Conservation (phyloP, 2,329 filamentous ascomycete genomes). For the Chaetomiaceae sp. region DNA sequence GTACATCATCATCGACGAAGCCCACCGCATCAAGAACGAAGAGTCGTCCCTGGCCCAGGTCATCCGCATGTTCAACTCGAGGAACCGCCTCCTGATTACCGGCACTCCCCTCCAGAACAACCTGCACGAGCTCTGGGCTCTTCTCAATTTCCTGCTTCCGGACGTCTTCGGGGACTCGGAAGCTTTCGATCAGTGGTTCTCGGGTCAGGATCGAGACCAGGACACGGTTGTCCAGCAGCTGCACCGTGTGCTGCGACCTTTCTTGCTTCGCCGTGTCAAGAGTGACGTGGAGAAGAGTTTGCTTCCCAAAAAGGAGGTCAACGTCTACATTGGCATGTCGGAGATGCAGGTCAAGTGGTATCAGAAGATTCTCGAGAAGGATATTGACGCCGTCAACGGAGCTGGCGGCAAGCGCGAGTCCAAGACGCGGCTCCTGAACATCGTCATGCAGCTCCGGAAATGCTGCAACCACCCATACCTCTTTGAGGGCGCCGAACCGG, state of each 20-base stretch:
- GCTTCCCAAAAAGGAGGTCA: conserved; percentile 94
- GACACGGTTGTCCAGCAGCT: conserved; percentile 95
- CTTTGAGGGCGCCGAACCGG: conserved; percentile 94
- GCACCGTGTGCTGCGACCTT: conserved; percentile 86
- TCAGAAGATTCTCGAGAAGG: conserved; percentile 96
- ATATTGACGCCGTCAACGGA: conserved; percentile 97
- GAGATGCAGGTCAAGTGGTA: conserved; percentile 99
- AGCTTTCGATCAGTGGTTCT: conserved; percentile 98
- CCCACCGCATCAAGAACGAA: conserved; percentile 98
- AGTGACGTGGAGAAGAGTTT: conserved; percentile 97
- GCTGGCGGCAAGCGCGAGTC: conserved; percentile 95
- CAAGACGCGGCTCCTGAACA: conserved; percentile 94
- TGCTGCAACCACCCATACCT: conserved; percentile 99
- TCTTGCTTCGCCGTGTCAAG: conserved; percentile 93
- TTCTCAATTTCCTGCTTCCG: conserved; percentile 95
- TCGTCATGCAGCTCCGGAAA: conserved; percentile 98
- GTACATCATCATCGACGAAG: conserved; percentile 98
- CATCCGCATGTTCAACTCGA: conserved; percentile 91
- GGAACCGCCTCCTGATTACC: conserved; percentile 91
- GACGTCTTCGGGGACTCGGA: conserved; percentile 97
- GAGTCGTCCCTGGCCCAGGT: conserved; percentile 96
- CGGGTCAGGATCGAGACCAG: conserved; percentile 81
- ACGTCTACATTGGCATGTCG: conserved; percentile 96
- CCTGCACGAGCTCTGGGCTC: conserved; percentile 92
- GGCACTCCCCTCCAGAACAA: conserved; percentile 98